Percentiles rank a stretch among this genome's conserved stretches.
Conservation (phyloP, 2,329 filamentous ascomycete species). For the Colletotrichum melonis region DNA sequence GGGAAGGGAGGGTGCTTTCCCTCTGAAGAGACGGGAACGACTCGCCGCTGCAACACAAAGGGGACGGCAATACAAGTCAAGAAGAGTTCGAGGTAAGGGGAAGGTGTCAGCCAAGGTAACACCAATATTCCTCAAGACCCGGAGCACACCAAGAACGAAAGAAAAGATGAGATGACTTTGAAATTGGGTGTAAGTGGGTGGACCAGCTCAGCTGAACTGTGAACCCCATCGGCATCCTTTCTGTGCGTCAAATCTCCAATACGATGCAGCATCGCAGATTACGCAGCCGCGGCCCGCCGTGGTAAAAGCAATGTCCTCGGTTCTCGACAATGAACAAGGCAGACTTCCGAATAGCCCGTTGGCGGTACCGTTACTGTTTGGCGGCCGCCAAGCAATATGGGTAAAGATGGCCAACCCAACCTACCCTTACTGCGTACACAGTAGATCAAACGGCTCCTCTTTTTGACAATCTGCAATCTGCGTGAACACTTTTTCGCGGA, state of each 20-base stretch:
- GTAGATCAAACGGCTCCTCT: not conserved
- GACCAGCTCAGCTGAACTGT: not conserved
- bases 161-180: slow-evolving; percentile 23
- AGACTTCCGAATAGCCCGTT: not conserved
- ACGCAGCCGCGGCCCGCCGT: not conserved
- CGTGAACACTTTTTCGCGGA: not conserved
- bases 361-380: not conserved
- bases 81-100: slow-evolving; percentile 13
- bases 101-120: slow-evolving; percentile 25
- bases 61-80: slow-evolving; percentile 27
- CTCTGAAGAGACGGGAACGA: not conserved
- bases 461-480: not conserved
- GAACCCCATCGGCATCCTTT: not conserved
- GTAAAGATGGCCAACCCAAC: slow-evolving; percentile 1
- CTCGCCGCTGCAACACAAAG: slow-evolving; percentile 21
- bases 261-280: slow-evolving; percentile 13
- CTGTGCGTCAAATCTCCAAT: slow-evolving; percentile 16
- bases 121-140: slow-evolving; percentile 12
- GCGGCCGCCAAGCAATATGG: not conserved
- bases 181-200: not conserved
- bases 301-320: not conserved
- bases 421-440: not conserved
- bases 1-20: not conserved
- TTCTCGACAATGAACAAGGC: not conserved
- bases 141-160: not conserved